A percentile compares a stretch with the other conserved stretches of the same genome.
Evolutionary conservation across 768 basidiomycete species (phyloP).

Genomic region (Xerocomellus intermedius): DNA sequence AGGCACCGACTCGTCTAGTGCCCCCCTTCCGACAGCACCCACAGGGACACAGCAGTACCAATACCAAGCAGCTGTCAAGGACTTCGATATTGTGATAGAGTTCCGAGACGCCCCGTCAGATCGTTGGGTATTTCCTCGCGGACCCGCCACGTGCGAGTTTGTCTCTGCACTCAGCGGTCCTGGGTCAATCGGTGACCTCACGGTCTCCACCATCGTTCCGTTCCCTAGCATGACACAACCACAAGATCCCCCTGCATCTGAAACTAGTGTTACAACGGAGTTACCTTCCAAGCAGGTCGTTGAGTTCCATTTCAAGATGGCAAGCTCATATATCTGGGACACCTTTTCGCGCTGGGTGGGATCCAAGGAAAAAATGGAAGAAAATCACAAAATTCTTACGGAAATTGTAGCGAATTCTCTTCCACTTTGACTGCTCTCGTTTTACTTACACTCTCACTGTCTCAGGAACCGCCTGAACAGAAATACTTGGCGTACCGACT

Average conservation of each 20-base stretch:
- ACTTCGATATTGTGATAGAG: conserved; percentile 74
- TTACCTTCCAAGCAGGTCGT: conserved; percentile 33
- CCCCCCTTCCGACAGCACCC: conserved; percentile 13
- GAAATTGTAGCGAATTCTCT: conserved; percentile 40
- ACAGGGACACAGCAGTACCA: conserved; percentile 21
- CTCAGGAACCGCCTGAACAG: conserved; percentile 43
- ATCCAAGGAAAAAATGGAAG: conserved; percentile 48
- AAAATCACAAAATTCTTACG: conserved; percentile 45
- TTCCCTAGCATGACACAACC: conserved; percentile 33
- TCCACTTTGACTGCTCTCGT: not conserved
- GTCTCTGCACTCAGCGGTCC: conserved; percentile 13
- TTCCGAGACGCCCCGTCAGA: conserved; percentile 63
- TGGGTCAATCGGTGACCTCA: conserved; percentile 31
- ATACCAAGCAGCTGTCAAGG: conserved; percentile 40
- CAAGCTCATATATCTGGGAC: conserved; percentile 53
- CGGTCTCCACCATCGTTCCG: conserved; percentile 46
- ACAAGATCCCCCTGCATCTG: conserved; percentile 12
- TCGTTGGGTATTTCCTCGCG: conserved; percentile 68
- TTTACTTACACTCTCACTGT: conserved; percentile 1
- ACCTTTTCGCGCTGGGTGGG: conserved; percentile 62
- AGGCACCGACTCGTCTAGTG: conserved; percentile 9
- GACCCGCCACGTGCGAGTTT: conserved; percentile 50
- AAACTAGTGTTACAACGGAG: conserved; percentile 10
- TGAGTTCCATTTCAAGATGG: conserved; percentile 48
- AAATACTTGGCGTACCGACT: conserved; percentile 59